A percentile compares a stretch with the other conserved stretches of the same genome.
phyloP scores from a whole-genome alignment of 2,329 filamentous ascomycete species.

The Aspergillus carbonarius region DNA sequence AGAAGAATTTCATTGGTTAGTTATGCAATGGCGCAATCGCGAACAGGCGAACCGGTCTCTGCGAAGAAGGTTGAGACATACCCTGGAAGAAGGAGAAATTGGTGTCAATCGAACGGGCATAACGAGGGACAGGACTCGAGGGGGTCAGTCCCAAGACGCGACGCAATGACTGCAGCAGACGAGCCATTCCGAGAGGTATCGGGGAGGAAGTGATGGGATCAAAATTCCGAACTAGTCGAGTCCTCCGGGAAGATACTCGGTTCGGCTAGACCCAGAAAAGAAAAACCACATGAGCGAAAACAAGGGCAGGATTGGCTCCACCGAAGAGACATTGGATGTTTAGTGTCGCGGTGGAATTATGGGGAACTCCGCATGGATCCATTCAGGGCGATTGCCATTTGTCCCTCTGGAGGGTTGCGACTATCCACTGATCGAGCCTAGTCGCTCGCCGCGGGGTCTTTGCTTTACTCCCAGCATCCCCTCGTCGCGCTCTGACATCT shows the following conservation, averaged over 20 bases:
- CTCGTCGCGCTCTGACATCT: background rate
- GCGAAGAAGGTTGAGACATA: conserved; percentile 15
- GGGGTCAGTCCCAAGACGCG: conserved; percentile 29
- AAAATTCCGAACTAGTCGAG: background rate
- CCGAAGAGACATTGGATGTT: background rate
- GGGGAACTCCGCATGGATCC: conserved; percentile 14
- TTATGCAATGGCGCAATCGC: background rate
- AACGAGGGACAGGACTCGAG: conserved; percentile 17
- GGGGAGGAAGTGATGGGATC: background rate
- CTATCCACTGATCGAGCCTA: conserved; percentile 7
- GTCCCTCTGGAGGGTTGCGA: background rate
- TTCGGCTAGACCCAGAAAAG: conserved; percentile 8
- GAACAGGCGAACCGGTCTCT: background rate
- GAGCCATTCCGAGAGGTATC: conserved; percentile 29
- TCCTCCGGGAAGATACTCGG: background rate
- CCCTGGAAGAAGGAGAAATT: conserved; percentile 42
- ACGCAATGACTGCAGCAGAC: conserved; percentile 33
- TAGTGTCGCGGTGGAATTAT: conserved; percentile 3
- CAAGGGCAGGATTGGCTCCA: conserved; percentile 8
- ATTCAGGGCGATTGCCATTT: background rate
- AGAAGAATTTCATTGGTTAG: background rate
- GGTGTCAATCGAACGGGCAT: conserved; percentile 34
- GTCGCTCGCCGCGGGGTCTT: background rate
- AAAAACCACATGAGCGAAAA: background rate
- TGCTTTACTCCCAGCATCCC: background rate